A percentile compares a stretch with the other conserved stretches of the same genome.
Conservation (phyloP, 2,329 filamentous ascomycete species). For the Venturia aucupariae region DNA sequence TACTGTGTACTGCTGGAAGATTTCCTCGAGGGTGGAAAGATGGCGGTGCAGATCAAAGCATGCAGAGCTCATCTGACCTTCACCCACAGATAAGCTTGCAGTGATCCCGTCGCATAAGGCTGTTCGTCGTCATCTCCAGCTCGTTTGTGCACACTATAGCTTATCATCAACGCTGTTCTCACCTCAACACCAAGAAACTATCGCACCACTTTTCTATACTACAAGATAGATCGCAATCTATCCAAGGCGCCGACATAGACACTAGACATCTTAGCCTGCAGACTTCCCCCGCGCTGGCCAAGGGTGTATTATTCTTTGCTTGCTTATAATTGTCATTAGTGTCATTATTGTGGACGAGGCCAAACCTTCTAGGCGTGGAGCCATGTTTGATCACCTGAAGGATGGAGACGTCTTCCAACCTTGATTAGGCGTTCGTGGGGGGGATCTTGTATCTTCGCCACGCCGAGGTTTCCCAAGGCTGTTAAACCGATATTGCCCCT, state of each 20-base stretch:
- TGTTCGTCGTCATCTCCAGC: neutral
- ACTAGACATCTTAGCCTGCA: neutral
- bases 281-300: neutral
- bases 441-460: neutral
- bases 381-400: neutral
- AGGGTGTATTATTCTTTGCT: neutral
- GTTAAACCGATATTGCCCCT: neutral
- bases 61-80: neutral
- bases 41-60: neutral
- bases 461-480: neutral
- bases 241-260: neutral
- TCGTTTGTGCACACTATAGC: conserved; percentile 7
- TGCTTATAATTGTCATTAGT: neutral
- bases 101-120: neutral
- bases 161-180: neutral
- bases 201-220: neutral
- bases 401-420: neutral
- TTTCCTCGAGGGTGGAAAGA: neutral
- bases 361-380: neutral
- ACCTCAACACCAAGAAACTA: neutral
- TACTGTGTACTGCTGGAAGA: neutral
- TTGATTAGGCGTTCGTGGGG: neutral
- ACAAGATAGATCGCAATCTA: neutral
- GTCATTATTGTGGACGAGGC: neutral
- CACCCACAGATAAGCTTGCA: neutral